Conservation (phyloP, 1,139 yeast genomes). For the Suhomyces anneliseae region DNA sequence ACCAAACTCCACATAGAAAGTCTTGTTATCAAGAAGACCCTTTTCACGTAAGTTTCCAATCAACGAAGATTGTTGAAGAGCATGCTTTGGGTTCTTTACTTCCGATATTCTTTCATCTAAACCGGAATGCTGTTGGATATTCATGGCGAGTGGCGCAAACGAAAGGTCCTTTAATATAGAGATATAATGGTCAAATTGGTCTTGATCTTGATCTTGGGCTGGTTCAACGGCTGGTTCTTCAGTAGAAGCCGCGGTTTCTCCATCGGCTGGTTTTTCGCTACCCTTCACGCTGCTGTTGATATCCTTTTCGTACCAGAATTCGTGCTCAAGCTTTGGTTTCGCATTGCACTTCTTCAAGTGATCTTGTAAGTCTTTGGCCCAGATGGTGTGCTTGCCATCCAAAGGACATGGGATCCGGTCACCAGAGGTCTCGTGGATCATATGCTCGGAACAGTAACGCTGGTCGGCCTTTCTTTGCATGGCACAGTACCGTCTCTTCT, state of each 20-base stretch:
- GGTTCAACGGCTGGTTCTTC: background rate
- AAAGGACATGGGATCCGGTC: constrained; percentile 72
- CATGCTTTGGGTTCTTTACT: constrained; percentile 67
- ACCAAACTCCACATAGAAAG: constrained; percentile 73
- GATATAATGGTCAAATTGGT: constrained; percentile 21
- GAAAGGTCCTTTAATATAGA: constrained; percentile 17
- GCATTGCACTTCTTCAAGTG: constrained; percentile 69
- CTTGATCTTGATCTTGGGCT: constrained; percentile 4
- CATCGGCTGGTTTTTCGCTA: background rate
- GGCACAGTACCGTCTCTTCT: constrained; percentile 57
- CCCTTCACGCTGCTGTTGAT: constrained; percentile 25
- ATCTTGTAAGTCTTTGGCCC: constrained; percentile 53
- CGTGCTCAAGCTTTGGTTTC: constrained; percentile 29
- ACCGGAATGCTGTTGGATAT: constrained; percentile 29
- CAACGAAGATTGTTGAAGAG: constrained; percentile 77
- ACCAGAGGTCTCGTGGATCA: constrained; percentile 19
- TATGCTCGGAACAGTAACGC: constrained; percentile 65
- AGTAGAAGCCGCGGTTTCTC: too few species aligned
- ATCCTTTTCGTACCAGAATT: constrained; percentile 46
- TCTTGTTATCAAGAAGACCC: constrained; percentile 37
- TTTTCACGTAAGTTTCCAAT: constrained; percentile 62
- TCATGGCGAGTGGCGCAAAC: constrained; percentile 19
- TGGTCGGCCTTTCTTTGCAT: constrained; percentile 56
- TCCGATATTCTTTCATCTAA: constrained; percentile 41
- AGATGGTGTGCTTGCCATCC: constrained; percentile 73